A percentile compares a stretch with the other conserved stretches of the same genome.
Conservation (phyloP, 2,329 filamentous ascomycete species). For the Penicillium sp. region DNA sequence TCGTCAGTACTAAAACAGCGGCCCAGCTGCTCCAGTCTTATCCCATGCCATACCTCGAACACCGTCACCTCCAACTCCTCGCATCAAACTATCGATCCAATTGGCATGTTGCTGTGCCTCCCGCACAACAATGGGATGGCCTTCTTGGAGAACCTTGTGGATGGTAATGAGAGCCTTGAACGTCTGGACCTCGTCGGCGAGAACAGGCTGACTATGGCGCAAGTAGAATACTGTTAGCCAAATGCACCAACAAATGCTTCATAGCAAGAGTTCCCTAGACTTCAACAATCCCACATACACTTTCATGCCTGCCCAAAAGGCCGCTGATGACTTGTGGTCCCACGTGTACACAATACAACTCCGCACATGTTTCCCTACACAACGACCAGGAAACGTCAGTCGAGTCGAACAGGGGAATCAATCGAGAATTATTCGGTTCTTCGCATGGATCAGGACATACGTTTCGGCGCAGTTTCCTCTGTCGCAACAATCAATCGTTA, state of each 20-base stretch:
- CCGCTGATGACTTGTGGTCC: conserved; percentile 94
- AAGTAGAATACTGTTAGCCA: conserved; percentile 10
- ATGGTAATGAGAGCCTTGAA: conserved; percentile 98
- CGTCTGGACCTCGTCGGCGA: conserved; percentile 97
- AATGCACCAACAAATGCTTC: background rate
- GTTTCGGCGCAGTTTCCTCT: conserved; percentile 69
- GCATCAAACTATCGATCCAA: conserved; percentile 91
- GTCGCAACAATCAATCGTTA: conserved; percentile 21
- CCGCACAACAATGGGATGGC: conserved; percentile 81
- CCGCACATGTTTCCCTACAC: conserved; percentile 83
- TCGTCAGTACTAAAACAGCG: conserved; percentile 8
- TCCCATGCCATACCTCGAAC: conserved; percentile 61
- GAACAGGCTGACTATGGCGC: conserved; percentile 77
- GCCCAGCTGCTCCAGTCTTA: background rate
- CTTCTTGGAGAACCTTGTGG: conserved; percentile 96
- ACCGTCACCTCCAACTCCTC: conserved; percentile 79
- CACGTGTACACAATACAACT: conserved; percentile 98
- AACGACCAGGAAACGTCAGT: conserved; percentile 7
- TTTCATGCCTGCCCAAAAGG: conserved; percentile 99
- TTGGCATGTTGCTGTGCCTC: conserved; percentile 85
- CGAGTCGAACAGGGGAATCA: background rate
- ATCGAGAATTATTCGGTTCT: background rate
- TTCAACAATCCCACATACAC: conserved; percentile 63
- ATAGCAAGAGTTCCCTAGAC: background rate
- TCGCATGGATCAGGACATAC: conserved; percentile 41